A percentile compares a stretch with the other conserved stretches of the same genome.
Conservation (phyloP, 2,329 filamentous ascomycete species). For the Alternaria atra region DNA sequence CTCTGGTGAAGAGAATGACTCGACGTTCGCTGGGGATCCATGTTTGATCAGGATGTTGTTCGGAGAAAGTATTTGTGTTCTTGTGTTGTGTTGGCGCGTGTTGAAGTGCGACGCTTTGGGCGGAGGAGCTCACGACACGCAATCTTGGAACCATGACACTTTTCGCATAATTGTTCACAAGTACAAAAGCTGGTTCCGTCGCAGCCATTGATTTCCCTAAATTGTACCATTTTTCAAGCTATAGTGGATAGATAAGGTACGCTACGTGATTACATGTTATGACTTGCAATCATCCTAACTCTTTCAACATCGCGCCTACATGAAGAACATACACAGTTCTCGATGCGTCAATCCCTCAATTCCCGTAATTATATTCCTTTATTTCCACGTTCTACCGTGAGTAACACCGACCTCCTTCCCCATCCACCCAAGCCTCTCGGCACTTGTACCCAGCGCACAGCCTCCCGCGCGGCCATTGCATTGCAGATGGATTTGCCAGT, state of each 20-base stretch:
- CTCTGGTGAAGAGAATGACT: not conserved
- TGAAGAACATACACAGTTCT: not conserved
- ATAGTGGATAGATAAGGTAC: not conserved
- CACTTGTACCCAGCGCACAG: constrained; percentile 3
- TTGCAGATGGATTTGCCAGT: constrained; percentile 1
- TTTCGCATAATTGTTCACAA: not conserved
- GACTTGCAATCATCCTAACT: too few species aligned
- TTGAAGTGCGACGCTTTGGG: not conserved
- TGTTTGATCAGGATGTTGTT: not conserved
- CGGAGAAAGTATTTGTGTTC: not conserved
- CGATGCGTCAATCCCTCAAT: not conserved
- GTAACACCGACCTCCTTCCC: not conserved
- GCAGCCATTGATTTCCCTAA: too few species aligned
- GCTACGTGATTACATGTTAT: not conserved
- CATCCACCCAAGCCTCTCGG: not conserved
- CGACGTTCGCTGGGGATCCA: not conserved
- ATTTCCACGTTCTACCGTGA: not conserved
- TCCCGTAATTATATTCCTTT: not conserved
- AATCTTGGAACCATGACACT: not conserved
- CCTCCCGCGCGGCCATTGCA: constrained; percentile 1
- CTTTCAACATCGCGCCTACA: not conserved
- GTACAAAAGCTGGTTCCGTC: not conserved
- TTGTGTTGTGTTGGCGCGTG: not conserved
- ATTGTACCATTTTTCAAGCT: not conserved
- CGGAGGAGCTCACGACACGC: not conserved